Base-by-base conservation (phyloP, 331 rosid genomes). In the Acacia pycnantha region DNA sequence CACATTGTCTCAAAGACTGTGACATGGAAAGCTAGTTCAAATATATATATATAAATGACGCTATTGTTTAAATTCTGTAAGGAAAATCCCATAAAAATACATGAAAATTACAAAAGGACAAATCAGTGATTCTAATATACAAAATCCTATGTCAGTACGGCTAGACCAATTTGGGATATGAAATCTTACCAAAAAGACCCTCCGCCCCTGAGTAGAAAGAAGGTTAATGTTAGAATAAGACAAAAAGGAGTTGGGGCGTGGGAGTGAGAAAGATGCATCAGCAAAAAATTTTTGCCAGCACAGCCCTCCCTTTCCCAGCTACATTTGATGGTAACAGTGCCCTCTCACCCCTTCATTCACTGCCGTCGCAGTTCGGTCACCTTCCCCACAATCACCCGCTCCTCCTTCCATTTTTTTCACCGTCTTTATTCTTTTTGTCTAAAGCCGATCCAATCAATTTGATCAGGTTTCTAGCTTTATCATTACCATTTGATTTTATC, bases 361-460 rank as follows among this genome's bases (percentile, higher is more conserved):
- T 85, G 85, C 53, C 91, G 92, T 90, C 89, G 87, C 89, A 83
- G 81, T 31, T 61, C 85, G 81, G 87, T 82, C 82, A 88, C 85
- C 70, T 71, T 61, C 86, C 79, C 90, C 89, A 48, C 81, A 74
- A 66, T 19, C 51, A 67, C 77, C 82, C 91, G 75, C 26, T 54
- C 10, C 64, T 2, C 9, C 22, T 2, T 9, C 9, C 9, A 4
- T 56, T 18, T 51, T 15, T 51, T 51, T 4, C 21, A 2, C 27
- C 4, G 0, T 58, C 7, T 58, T 24, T 58, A 22, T 58, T 58
- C 10, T 58, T 11, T 8, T n/a, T 8, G 71, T 64, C 71, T 18
- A n/a, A 33, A 7, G n/a, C 8, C 46, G 40, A 79, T 80, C 76
- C 76, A 44, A 69, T 78, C 78, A 33, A 44, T 86, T 86, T 90